phyloP scores from a whole-genome alignment of 2,329 filamentous ascomycete species.

The Cytospora paraplurivora region DNA sequence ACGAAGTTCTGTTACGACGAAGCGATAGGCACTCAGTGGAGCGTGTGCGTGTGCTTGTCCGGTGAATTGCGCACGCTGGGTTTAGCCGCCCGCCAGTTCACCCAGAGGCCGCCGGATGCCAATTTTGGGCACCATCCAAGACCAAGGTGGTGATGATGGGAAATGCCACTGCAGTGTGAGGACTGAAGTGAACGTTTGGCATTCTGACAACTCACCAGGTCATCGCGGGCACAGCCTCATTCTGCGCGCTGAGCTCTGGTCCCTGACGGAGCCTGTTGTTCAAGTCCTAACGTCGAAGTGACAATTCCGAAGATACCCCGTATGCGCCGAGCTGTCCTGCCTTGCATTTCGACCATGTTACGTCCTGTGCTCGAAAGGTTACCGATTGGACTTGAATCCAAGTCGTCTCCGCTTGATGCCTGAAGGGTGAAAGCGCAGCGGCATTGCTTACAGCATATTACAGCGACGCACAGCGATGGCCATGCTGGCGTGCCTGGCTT shows the following conservation, averaged over 20 bases:
- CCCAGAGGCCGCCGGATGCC: constrained; percentile 15
- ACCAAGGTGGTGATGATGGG: constrained; percentile 1
- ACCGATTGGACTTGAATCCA: constrained; percentile 7
- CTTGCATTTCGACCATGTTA: neutral
- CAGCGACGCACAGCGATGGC: neutral
- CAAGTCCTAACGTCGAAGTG: neutral
- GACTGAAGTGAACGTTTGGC: neutral
- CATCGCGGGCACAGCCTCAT: constrained; percentile 14
- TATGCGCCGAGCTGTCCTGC: neutral
- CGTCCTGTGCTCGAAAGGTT: neutral
- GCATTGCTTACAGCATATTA: constrained; percentile 3
- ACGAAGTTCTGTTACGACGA: constrained; percentile 11
- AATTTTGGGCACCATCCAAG: constrained; percentile 14
- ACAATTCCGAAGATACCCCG: neutral
- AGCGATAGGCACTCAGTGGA: neutral
- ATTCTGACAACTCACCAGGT: constrained; percentile 16
- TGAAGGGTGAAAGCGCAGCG: constrained; percentile 3
- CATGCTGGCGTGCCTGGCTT: constrained; percentile 1
- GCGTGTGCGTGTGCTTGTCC: neutral
- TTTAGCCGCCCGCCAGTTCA: constrained; percentile 24
- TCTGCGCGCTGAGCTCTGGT: constrained; percentile 4
- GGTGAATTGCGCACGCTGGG: constrained; percentile 2
- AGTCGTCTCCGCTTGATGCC: constrained; percentile 1
- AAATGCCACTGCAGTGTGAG: neutral
- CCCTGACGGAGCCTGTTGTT: neutral